phyloP scores from a whole-genome alignment of 257 asterid genomes.

The Eucommia ulmoides region DNA sequence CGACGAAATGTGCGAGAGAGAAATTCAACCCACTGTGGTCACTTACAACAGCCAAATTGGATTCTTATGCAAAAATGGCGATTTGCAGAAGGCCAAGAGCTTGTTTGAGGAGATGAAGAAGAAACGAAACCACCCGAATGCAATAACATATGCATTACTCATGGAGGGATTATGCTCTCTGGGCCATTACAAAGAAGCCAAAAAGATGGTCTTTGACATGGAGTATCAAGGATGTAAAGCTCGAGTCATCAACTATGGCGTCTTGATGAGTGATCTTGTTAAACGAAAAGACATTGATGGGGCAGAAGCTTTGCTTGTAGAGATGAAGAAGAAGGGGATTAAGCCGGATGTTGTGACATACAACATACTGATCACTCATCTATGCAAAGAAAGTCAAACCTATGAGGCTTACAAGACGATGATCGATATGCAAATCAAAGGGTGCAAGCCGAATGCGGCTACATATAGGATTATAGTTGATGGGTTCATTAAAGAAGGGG shows the following conservation, averaged over 20 bases:
- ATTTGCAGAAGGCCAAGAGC: slow-evolving; percentile 35
- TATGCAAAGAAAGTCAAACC: slow-evolving; percentile 36
- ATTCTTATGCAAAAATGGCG: slow-evolving; percentile 55
- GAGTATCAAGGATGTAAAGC: slow-evolving; percentile 78
- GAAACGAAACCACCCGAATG: slow-evolving; percentile 46
- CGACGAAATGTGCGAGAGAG: slow-evolving; percentile 81
- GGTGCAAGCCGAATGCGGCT: slow-evolving; percentile 63
- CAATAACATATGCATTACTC: slow-evolving; percentile 54
- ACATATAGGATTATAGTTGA: slow-evolving; percentile 77
- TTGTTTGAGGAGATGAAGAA: slow-evolving; percentile 63
- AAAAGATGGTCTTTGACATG: slow-evolving; percentile 87
- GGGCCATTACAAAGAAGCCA: slow-evolving; percentile 55
- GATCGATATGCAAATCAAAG: slow-evolving; percentile 62
- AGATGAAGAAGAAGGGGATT: slow-evolving; percentile 67
- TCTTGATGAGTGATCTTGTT: slow-evolving; percentile 59
- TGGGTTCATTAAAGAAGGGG: slow-evolving; percentile 47
- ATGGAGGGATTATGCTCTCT: slow-evolving; percentile 66
- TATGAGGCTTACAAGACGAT: slow-evolving; percentile 57
- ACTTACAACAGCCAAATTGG: slow-evolving; percentile 71
- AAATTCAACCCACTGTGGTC: slow-evolving; percentile 53
- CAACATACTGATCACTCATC: slow-evolving; percentile 43
- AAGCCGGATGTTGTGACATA: slow-evolving; percentile 67
- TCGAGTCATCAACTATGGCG: slow-evolving; percentile 53
- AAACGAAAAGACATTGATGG: slow-evolving; percentile 49
- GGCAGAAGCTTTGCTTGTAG: slow-evolving; percentile 51